Percentiles rank a stretch among this genome's conserved stretches.
Evolutionary conservation across 495 filamentous ascomycete species (phyloP).

Genomic region (Rostrohypoxylon terebratum): DNA sequence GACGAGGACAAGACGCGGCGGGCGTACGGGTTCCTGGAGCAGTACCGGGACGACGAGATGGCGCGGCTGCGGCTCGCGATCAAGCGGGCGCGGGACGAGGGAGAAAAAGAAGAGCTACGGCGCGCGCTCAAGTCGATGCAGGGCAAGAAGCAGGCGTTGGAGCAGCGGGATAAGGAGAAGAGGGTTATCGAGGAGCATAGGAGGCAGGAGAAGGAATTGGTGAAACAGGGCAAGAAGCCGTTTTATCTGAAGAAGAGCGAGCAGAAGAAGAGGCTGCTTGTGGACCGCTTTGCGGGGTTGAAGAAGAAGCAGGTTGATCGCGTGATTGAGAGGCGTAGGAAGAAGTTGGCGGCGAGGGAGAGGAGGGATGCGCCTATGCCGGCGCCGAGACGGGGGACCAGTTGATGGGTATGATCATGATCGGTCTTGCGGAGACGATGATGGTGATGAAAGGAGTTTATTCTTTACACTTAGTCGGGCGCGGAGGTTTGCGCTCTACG

Average conservation of each 20-base stretch:
- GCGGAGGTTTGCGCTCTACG: not conserved
- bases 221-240: constrained; percentile 89
- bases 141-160: constrained; percentile 73
- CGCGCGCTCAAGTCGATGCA: constrained; percentile 74
- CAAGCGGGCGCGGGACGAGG: constrained; percentile 71
- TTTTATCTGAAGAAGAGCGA: constrained; percentile 93
- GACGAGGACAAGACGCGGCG: constrained; percentile 69
- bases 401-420: constrained; percentile 18
- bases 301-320: constrained; percentile 83
- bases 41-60: constrained; percentile 84
- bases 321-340: constrained; percentile 82
- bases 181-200: constrained; percentile 77
- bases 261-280: constrained; percentile 82
- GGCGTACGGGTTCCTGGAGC: constrained; percentile 87
- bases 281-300: constrained; percentile 82
- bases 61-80: constrained; percentile 73
- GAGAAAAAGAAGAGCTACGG: constrained; percentile 72
- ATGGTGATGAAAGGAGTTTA: constrained; percentile 16
- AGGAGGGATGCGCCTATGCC: constrained; percentile 79
- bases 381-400: constrained; percentile 64
- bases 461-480: not conserved
- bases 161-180: constrained; percentile 72
- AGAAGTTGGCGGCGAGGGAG: constrained; percentile 85
- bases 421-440: not conserved
- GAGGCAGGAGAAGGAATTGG: constrained; percentile 82